Conservation (phyloP, 176 grass and related monocot species). For the Olyra latifolia region DNA sequence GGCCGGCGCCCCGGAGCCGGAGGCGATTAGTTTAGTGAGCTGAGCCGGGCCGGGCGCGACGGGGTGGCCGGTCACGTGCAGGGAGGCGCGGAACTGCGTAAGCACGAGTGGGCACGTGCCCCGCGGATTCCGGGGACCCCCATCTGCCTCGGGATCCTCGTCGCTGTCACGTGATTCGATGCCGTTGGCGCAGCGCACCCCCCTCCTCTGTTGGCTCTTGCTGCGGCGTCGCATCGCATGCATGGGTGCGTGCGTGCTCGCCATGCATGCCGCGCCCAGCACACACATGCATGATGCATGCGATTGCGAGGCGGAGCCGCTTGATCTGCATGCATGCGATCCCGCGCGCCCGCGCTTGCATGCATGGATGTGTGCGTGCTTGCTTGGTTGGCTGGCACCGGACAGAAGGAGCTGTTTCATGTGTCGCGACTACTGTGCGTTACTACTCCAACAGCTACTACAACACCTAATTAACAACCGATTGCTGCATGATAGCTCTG, state of each 20-base stretch:
- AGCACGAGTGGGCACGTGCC: constrained; percentile 77
- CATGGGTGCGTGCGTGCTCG: background rate
- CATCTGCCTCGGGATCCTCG: constrained; percentile 82
- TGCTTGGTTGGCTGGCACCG: background rate
- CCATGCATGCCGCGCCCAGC: too few relatives aligned
- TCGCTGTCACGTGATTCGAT: constrained; percentile 84
- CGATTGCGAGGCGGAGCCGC: background rate
- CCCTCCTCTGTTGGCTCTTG: constrained; percentile 2
- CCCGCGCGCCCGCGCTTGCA: background rate
- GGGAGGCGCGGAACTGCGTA: constrained; percentile 25
- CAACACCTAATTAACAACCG: background rate
- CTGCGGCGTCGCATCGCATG: constrained; percentile 23
- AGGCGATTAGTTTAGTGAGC: too few relatives aligned
- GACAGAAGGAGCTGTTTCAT: background rate
- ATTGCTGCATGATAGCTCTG: background rate
- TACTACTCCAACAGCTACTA: background rate
- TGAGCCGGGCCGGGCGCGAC: too few relatives aligned
- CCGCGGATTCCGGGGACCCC: constrained; percentile 48
- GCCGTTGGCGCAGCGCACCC: constrained; percentile 14
- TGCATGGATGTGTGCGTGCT: background rate
- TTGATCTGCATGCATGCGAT: background rate
- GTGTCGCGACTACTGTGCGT: background rate
- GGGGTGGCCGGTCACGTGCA: constrained; percentile 47
- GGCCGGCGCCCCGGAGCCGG: background rate
- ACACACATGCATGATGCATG: background rate